Percentiles rank a stretch among this genome's conserved stretches.
Evolutionary conservation across 306 rosid genomes (phyloP).

Genomic region (Styphnolobium japonicum): DNA sequence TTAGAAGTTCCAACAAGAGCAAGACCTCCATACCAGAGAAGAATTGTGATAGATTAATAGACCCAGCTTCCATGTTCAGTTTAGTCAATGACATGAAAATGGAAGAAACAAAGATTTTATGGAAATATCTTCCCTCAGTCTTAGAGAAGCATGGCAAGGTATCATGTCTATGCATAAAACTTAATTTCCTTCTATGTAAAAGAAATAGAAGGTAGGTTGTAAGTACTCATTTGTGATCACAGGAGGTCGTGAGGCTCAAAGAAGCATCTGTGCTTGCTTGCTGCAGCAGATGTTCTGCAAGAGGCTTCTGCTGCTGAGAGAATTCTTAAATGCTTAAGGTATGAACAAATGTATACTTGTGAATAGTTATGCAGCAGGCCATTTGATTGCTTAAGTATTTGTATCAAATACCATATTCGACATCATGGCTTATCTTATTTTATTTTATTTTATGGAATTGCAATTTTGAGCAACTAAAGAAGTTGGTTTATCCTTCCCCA

Average conservation of each 20-base stretch:
- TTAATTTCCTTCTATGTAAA: neutral
- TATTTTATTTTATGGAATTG: too few relatives aligned
- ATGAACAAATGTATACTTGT: neutral
- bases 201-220: neutral
- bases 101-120: slow-evolving; percentile 10
- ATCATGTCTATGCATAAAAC: neutral
- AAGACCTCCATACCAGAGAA: neutral
- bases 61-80: neutral
- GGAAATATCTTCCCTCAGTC: slow-evolving; percentile 25
- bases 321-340: slow-evolving; percentile 40
- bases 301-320: slow-evolving; percentile 38
- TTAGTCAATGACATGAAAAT: slow-evolving; percentile 1
- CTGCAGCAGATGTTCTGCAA: slow-evolving; percentile 43
- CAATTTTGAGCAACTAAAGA: too few relatives aligned
- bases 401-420: too few relatives aligned
- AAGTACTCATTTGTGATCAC: neutral
- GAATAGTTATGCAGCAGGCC: neutral
- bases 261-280: slow-evolving; percentile 29
- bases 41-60: neutral
- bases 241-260: slow-evolving; percentile 32
- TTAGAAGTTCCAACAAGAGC: slow-evolving; percentile 14
- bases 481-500: too few relatives aligned
- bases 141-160: slow-evolving; percentile 37
- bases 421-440: too few relatives aligned
- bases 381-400: neutral